Evolutionary conservation across 257 asterid species (phyloP), one percentile per base, ranked within the genome.

Genomic region (Fraxinus cuspidata): DNA sequence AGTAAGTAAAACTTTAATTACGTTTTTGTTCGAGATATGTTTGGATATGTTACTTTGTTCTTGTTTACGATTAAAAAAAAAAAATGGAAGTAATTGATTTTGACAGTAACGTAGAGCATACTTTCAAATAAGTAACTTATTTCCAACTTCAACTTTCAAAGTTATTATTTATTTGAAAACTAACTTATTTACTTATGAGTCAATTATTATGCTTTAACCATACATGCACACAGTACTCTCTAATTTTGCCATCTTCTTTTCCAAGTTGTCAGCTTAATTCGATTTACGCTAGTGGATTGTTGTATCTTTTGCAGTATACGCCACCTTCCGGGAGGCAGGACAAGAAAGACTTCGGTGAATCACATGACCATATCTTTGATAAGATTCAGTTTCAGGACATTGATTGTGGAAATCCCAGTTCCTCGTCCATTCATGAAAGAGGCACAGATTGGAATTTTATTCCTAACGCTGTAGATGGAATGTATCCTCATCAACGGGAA

Each of bases 401-500:
- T 21, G 37, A 58, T 11, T 4, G 28, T 31, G 70, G 38, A 19
- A 34, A 64, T 11, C 27, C 72, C 34, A 27, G 38, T 1, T 9
- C 75, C 32, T 11, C 19, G 19, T 7, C 67, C 8, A 5, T 12
- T 32, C 32, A 19, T 12, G 23, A 21, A 3, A 71, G 64, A 28
- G 85, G 80, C 18, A 70, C 84, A 1, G 84, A 82, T 29, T 76
- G 87, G 86, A 75, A 81, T 38, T 34, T 78, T 6, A 78, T 84
- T 29, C 90, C 84, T 10, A 28, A 51, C 8, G 9, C 31, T 44
- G 28, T 70, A 4, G 79, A 70, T 64, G 58, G 23, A 29, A 60
- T 87, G 85, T 84, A 75, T 77, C 77, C 60, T 34, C 90, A 87
- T 81, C 90, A 87, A 47, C 79, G 31, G 0, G 80, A 79, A 21